These are phyloP conservation scores for Neonothopanus nambi DNA, from an alignment of 1,284 basidiomycete species.

Conservation along the genomic window DNA sequence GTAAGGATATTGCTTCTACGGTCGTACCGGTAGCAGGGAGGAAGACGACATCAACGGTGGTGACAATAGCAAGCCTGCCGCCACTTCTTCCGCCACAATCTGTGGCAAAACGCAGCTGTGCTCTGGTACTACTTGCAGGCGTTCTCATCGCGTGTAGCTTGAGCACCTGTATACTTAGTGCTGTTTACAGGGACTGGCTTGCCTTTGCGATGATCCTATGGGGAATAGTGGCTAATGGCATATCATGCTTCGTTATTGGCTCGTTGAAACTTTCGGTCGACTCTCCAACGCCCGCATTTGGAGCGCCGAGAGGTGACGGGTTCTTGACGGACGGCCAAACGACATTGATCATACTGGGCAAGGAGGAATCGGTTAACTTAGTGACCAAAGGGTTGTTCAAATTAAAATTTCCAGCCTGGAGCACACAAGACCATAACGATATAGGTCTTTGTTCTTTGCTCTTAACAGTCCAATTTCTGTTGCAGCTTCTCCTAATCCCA, in stretches of 20 bases:
- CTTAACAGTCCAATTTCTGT: conserved; percentile 29
- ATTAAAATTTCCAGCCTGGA: conserved; percentile 20
- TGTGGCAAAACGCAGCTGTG: not conserved
- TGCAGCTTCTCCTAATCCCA: conserved; percentile 31
- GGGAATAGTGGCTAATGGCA: conserved; percentile 28
- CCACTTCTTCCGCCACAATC: not conserved
- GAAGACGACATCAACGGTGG: not conserved
- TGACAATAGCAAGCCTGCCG: not conserved
- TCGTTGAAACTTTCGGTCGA: conserved; percentile 19
- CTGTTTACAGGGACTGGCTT: conserved; percentile 28
- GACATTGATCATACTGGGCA: conserved; percentile 14
- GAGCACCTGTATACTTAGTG: conserved; percentile 24
- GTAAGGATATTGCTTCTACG: conserved; percentile 1
- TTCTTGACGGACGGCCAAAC: not conserved
- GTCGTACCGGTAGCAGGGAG: not conserved
- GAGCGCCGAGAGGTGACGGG: not conserved
- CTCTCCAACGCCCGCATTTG: not conserved
- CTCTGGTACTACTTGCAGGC: conserved; percentile 18
- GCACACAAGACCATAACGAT: conserved; percentile 21
- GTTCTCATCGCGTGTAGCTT: conserved; percentile 29
- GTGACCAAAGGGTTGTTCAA: conserved; percentile 30
- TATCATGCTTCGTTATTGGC: conserved; percentile 30
- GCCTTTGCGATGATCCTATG: conserved; percentile 30
- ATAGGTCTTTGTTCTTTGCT: conserved; percentile 29
- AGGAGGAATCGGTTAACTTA: conserved; percentile 31